A percentile compares a stretch with the other conserved stretches of the same genome.
Conservation (phyloP, 805 yeast species). For the Pichia phayaonensis region DNA sequence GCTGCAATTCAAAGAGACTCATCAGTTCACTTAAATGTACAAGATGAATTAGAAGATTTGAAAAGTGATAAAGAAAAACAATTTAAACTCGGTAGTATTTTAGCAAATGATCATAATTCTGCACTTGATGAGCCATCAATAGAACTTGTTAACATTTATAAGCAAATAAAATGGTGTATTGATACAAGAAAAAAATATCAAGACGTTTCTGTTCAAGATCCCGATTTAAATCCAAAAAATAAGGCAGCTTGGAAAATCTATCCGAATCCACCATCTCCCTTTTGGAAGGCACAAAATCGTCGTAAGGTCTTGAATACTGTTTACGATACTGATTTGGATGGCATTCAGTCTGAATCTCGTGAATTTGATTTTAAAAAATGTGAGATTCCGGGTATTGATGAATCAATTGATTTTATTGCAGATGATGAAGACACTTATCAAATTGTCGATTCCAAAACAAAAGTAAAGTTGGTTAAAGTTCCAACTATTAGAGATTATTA, state of each 20-base stretch:
- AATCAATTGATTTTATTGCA: conserved; percentile 33
- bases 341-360: background rate
- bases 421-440: conserved; percentile 65
- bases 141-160: conserved; percentile 57
- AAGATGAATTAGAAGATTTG: background rate
- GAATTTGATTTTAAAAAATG: conserved; percentile 52
- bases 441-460: conserved; percentile 21
- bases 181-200: conserved; percentile 73
- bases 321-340: background rate
- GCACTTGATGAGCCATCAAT: conserved; percentile 55
- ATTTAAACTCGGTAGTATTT: conserved; percentile 38
- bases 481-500: conserved; percentile 87
- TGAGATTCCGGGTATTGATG: conserved; percentile 44
- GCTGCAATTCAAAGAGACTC: background rate
- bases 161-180: conserved; percentile 58
- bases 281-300: conserved; percentile 42
- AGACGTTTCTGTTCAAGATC: conserved; percentile 60
- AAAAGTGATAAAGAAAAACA: conserved; percentile 19
- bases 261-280: conserved; percentile 92
- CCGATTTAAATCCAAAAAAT: conserved; percentile 81
- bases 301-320: background rate
- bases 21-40: background rate
- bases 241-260: conserved; percentile 65
- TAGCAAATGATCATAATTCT: conserved; percentile 40
- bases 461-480: conserved; percentile 43